Evolutionary conservation across 164 flowering plant species (phyloP), one percentile per base, ranked within the genome.

Genomic region (Taxillus chinensis): DNA sequence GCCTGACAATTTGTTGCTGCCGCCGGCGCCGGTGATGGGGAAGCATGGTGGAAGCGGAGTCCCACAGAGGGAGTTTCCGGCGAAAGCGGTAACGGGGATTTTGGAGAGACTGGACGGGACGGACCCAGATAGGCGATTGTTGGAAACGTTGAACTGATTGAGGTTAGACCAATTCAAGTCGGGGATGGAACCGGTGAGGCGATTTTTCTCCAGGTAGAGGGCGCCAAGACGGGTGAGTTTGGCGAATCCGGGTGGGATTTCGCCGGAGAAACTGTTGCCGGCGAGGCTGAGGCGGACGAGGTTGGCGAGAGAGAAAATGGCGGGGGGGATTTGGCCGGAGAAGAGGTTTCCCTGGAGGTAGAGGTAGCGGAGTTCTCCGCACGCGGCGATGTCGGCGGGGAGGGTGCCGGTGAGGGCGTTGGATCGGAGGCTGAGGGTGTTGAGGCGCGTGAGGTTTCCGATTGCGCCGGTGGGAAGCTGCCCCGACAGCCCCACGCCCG

Each of bases 21-120:
- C 39, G 4, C 50, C 53, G 56, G 14, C 7, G 27, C 27, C 27
- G 27, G 0, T 27, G 0, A 27, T 27, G 27, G 27, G 27, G 27
- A 2, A 27, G 27, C 27, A 27, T 27, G 27, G 27, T 27, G 27
- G 27, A 27, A 27, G 27, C 0, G 99, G 99, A 3, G 64, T 52
- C 2, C 97, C 99, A 57, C 99, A 93, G 3, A 90, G 82, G 0
- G 79, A 70, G 65, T 79, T 92, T 2, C 93, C 95, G 7, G 45
- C 5, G 59, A 87, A 92, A 0, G 87, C 65, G 13, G 55, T 39
- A 0, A 70, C 37, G 3, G 68, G 63, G 59, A 71, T 73, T 0
- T 27, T 16, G 16, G 63, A 41, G 2, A 90, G 68, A 4, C 48
- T 61, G 37, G n/a, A 17, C 1, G 96, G 98, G 1, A 92, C 70